Conservation (phyloP, 805 yeast species). For the Dipodascus albidus region DNA sequence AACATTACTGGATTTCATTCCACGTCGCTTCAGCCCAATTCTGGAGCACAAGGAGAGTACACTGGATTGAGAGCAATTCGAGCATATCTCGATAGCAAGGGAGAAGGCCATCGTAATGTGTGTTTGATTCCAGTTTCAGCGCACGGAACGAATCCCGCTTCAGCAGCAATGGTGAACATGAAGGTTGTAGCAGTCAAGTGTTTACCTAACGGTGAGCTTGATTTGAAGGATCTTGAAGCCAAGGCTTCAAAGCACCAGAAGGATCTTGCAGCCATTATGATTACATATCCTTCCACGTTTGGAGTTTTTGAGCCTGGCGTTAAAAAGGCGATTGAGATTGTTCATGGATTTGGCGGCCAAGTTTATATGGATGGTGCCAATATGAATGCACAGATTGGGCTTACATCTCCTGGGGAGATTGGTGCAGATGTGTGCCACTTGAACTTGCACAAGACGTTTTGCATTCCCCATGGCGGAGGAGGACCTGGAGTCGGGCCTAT, state of each 20-base stretch:
- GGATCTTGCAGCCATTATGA: conserved; percentile 82
- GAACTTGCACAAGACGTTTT: conserved; percentile 93
- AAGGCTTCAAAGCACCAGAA: conserved; percentile 63
- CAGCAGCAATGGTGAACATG: conserved; percentile 94
- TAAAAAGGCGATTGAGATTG: conserved; percentile 69
- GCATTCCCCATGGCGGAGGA: conserved; percentile 98
- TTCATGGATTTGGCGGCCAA: conserved; percentile 84
- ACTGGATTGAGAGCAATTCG: conserved; percentile 83
- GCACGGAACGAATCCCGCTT: conserved; percentile 97
- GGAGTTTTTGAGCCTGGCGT: conserved; percentile 94
- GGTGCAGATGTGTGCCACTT: conserved; percentile 98
- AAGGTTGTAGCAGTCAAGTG: conserved; percentile 92
- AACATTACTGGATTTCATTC: conserved; percentile 90
- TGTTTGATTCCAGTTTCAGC: conserved; percentile 96
- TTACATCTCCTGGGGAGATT: conserved; percentile 93
- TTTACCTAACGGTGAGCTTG: conserved; percentile 73
- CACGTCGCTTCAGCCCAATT: conserved; percentile 88
- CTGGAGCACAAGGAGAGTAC: conserved; percentile 98
- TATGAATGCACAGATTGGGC: conserved; percentile 98
- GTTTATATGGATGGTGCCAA: conserved; percentile 98
- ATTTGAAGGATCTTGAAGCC: conserved; percentile 57
- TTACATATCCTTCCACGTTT: conserved; percentile 95
- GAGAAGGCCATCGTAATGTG: conserved; percentile 64
- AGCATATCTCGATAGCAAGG: conserved; percentile 58
- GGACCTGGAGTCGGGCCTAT: conserved; percentile 99